These are phyloP conservation scores for Isoetes taiwanensis DNA, from an alignment of 75 land plant genomes.

Conservation along the genomic window DNA sequence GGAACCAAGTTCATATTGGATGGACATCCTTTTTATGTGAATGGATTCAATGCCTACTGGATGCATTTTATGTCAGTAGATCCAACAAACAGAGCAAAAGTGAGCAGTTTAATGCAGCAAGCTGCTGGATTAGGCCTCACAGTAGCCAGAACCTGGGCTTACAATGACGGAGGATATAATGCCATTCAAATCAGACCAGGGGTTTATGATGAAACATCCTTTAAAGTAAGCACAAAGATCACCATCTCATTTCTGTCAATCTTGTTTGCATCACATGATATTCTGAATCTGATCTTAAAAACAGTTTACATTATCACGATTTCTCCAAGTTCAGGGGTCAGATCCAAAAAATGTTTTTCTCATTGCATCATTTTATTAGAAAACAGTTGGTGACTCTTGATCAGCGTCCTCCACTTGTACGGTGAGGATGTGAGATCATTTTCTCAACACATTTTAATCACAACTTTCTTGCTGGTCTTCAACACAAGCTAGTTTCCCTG, in stretches of 20 bases:
- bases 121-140: background rate
- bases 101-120: background rate
- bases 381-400: no score
- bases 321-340: background rate
- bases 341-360: no score
- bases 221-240: background rate
- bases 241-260: no score
- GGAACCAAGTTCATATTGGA: background rate
- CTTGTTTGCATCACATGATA: background rate
- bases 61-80: background rate
- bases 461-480: no score
- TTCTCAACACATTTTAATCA: no score
- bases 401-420: no score
- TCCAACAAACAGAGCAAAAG: background rate
- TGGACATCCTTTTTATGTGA: background rate
- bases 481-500: no score
- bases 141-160: constrained; percentile 1
- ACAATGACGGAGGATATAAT: background rate
- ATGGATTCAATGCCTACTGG: constrained; percentile 8
- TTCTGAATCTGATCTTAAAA: background rate
- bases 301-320: background rate
- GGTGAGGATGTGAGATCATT: no score
- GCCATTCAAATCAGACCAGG: background rate
- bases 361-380: no score
- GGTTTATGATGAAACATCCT: background rate